Percentiles rank a stretch among this genome's conserved stretches.
Conservation (phyloP, 164 flowering plant species). For the Magnolia officinalis region DNA sequence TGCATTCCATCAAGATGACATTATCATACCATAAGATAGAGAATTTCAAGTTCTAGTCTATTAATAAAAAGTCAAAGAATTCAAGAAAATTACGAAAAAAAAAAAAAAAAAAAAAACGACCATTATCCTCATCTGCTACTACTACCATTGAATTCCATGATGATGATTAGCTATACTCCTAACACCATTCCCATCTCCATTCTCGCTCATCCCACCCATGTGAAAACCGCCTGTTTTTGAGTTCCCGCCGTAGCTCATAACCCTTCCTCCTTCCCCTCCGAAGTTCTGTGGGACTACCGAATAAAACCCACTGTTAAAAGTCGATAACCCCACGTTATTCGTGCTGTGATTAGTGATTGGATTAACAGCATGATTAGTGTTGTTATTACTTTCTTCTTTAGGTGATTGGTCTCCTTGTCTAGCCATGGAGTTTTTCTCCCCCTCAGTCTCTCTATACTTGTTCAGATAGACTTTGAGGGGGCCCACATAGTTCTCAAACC, state of each 20-base stretch:
- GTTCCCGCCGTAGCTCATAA: conserved; percentile 11
- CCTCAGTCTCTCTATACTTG: conserved; percentile 38
- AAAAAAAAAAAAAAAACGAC: too few relatives aligned
- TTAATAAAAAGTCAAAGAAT: too few relatives aligned
- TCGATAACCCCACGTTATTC: not conserved
- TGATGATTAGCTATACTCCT: conserved; percentile 17
- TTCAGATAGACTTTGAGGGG: conserved; percentile 36
- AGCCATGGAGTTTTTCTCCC: conserved; percentile 30
- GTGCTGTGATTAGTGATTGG: not conserved
- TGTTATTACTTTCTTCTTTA: not conserved
- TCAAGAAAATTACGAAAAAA: too few relatives aligned
- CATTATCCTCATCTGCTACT: not conserved
- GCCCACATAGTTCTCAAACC: conserved; percentile 41
- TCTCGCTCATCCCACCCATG: conserved; percentile 6
- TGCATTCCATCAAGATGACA: not conserved
- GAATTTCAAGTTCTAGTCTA: too few relatives aligned
- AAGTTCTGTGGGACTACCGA: conserved; percentile 2
- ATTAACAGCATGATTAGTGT: not conserved
- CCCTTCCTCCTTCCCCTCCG: conserved; percentile 9
- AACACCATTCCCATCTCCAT: conserved; percentile 17
- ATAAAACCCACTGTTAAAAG: conserved; percentile 20
- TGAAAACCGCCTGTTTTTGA: conserved; percentile 5
- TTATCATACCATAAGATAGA: not conserved
- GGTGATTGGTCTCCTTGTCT: conserved; percentile 24
- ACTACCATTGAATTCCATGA: conserved; percentile 20